Evolutionary conservation across 2,329 filamentous ascomycete species (phyloP).

Genomic region (Aspergillus alliaceus): DNA sequence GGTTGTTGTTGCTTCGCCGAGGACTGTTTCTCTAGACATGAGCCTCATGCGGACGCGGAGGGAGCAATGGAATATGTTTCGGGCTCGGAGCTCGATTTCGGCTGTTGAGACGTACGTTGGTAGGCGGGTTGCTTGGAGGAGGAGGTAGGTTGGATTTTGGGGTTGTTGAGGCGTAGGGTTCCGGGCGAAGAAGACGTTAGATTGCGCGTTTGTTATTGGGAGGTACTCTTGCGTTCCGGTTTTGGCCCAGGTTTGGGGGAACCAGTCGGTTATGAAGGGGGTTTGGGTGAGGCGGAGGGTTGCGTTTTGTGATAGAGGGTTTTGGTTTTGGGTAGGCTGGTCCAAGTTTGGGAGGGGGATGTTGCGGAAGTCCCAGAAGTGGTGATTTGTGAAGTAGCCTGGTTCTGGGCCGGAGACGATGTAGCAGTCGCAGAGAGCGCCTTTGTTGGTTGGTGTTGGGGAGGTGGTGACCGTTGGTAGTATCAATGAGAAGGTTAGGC

Average conservation of each 20-base stretch:
- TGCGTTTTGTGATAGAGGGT: conserved; percentile 10
- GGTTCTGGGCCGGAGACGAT: conserved; percentile 43
- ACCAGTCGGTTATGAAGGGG: conserved; percentile 39
- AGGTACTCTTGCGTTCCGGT: conserved; percentile 33
- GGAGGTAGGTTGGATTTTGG: conserved; percentile 42
- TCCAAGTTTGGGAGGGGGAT: conserved; percentile 25
- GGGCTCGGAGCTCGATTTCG: conserved; percentile 49
- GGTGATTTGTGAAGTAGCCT: conserved; percentile 52
- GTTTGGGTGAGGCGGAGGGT: conserved; percentile 33
- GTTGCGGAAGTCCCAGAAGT: conserved; percentile 53
- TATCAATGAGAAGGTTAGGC: neutral
- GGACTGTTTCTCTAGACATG: conserved; percentile 16
- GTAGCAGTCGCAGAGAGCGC: conserved; percentile 46
- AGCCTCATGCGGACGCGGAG: conserved; percentile 50
- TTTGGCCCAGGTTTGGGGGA: conserved; percentile 44
- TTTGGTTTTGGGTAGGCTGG: neutral
- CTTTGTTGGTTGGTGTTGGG: neutral
- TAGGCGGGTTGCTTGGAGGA: conserved; percentile 48
- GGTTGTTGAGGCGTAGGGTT: conserved; percentile 13
- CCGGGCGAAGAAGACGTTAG: conserved; percentile 48
- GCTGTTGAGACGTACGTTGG: conserved; percentile 47
- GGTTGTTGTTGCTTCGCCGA: no score
- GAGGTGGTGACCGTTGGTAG: neutral
- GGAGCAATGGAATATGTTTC: conserved; percentile 49
- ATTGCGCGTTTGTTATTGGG: conserved; percentile 46